A percentile compares a stretch with the other conserved stretches of the same genome.
These are phyloP conservation scores for Pyrenula aspistea DNA, from an alignment of 495 filamentous ascomycete species.

Conservation along the genomic window DNA sequence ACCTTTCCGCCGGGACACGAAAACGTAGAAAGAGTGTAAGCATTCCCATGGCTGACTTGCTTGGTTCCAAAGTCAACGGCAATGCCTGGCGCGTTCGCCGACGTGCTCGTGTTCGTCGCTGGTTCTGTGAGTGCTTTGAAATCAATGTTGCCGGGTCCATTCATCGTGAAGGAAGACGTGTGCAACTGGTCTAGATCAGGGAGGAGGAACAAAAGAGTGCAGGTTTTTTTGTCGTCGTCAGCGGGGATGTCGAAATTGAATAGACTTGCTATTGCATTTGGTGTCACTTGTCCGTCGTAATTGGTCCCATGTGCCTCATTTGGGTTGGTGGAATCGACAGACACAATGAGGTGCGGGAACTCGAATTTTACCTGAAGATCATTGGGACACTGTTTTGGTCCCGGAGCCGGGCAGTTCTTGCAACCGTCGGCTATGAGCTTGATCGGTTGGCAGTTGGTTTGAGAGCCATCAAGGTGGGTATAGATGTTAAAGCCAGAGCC, in stretches of 20 bases:
- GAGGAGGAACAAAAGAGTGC: constrained; percentile 55
- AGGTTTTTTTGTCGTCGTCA: constrained; percentile 41
- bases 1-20: constrained; percentile 40
- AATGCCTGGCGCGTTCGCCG: constrained; percentile 33
- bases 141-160: constrained; percentile 45
- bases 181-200: constrained; percentile 37
- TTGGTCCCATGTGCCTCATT: constrained; percentile 37
- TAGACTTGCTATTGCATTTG: constrained; percentile 38
- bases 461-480: constrained; percentile 26
- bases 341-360: constrained; percentile 56
- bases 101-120: constrained; percentile 32
- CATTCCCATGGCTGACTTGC: constrained; percentile 41
- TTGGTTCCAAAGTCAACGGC: constrained; percentile 30
- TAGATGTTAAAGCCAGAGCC: constrained; percentile 42
- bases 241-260: constrained; percentile 61
- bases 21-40: constrained; percentile 43
- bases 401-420: constrained; percentile 1
- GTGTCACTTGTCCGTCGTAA: constrained; percentile 39
- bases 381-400: neutral
- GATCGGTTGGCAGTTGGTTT: constrained; percentile 33
- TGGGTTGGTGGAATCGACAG: constrained; percentile 45
- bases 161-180: constrained; percentile 45
- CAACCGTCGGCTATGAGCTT: constrained; percentile 37
- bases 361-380: constrained; percentile 14
- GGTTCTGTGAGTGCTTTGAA: constrained; percentile 31